Evolutionary conservation across 2,329 filamentous ascomycete genomes (phyloP), one percentile per base, ranked within the genome.

Genomic region (Scytalidium sp.): DNA sequence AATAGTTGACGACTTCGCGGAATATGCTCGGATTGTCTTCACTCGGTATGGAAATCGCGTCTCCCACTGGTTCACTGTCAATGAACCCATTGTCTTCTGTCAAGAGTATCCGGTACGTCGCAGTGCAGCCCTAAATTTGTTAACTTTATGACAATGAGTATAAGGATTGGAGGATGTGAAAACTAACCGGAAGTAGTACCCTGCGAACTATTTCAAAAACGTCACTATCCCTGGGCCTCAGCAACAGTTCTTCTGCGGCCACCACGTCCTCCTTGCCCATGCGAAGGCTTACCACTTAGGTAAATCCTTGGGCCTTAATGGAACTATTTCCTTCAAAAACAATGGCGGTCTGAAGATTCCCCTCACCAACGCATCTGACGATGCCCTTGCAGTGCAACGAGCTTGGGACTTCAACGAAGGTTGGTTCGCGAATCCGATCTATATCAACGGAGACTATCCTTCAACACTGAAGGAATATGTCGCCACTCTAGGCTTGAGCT

Each of bases 1-100:
- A 0, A 78, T 76, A 29, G 64, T 69, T 15, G 72, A 74, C 29
- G 71, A 72, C 9, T 79, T 78, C 55, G 69, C 76, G 1, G 63
- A 78, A 55, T 79, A 79, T 45, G 75, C 71, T 36, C 73, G 78
- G 51, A 67, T 78, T 8, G 67, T 72, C 29, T 72, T 79, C 66
- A 65, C 71, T 1, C 73, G 75, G 49, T 79, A 70, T 53, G 72
- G 72, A 1, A 74, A 78, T 46, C 68, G 74, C 0, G 73, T 79
- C 0, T 69, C 75, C 0, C 65, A 72, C 3, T 78, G 74, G 73
- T 73, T 72, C 56, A 78, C 75, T 9, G 76, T 75, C 59, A 78
- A 79, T 54, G 76, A 79, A 60, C 75, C 75, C 1, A 52, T 67
- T 2, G 54, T 68, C 1, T 65, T 67, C 32, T 61, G 56, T 21